A percentile compares a stretch with the other conserved stretches of the same genome.
phyloP scores from a whole-genome alignment of 2,329 filamentous ascomycete genomes.

The Aspergillus sp. region DNA sequence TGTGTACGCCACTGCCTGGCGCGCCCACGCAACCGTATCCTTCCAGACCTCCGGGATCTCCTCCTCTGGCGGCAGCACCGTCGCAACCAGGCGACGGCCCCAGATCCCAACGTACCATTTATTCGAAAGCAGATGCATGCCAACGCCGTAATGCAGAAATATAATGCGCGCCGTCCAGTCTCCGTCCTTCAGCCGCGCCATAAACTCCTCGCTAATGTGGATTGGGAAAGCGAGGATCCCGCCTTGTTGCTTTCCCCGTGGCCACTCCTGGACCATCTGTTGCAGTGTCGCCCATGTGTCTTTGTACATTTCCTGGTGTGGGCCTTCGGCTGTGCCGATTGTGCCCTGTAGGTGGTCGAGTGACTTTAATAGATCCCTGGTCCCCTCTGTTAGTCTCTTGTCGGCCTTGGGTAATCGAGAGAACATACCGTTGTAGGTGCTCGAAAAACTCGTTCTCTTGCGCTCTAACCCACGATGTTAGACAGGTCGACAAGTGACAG shows the following conservation, averaged over 20 bases:
- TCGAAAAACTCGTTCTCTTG: slow-evolving; percentile 12
- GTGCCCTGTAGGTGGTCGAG: slow-evolving; percentile 17
- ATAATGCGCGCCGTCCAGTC: slow-evolving; percentile 33
- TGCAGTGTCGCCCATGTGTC: slow-evolving; percentile 28
- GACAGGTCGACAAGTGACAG: not conserved
- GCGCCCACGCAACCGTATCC: slow-evolving; percentile 30
- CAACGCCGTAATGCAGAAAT: slow-evolving; percentile 32
- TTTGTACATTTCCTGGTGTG: slow-evolving; percentile 21
- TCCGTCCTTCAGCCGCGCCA: slow-evolving; percentile 25
- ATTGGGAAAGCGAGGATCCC: slow-evolving; percentile 33
- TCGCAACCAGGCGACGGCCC: slow-evolving; percentile 30
- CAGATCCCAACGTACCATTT: slow-evolving; percentile 36
- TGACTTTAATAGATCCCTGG: slow-evolving; percentile 27
- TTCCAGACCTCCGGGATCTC: slow-evolving; percentile 28
- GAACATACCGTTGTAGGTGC: slow-evolving; percentile 17
- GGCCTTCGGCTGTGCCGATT: slow-evolving; percentile 17
- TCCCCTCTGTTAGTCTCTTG: slow-evolving; percentile 5
- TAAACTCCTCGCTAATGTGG: slow-evolving; percentile 27
- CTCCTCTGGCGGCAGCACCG: slow-evolving; percentile 26
- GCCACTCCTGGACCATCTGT: slow-evolving; percentile 30
- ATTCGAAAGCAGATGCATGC: slow-evolving; percentile 32
- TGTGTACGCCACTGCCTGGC: slow-evolving; percentile 19
- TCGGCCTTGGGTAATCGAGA: not conserved
- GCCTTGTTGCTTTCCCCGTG: slow-evolving; percentile 27
- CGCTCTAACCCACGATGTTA: not conserved